phyloP scores from a whole-genome alignment of 345 rosid species.

The Eucalyptus marginata region DNA sequence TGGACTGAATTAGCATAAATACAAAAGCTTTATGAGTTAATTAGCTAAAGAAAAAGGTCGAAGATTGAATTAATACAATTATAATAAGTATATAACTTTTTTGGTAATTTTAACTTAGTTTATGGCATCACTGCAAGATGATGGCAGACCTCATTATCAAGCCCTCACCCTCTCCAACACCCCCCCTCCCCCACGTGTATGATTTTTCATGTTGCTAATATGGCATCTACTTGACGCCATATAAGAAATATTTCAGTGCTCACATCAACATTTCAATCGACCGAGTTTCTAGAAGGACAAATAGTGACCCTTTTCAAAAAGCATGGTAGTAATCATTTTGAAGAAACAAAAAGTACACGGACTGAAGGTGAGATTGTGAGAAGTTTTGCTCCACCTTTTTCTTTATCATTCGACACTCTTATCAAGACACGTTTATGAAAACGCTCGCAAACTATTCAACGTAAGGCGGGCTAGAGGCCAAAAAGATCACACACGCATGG shows the following conservation, averaged over 20 bases:
- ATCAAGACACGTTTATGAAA: neutral
- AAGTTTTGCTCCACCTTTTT: neutral
- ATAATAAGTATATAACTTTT: no score
- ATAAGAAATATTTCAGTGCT: neutral
- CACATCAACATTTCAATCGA: neutral
- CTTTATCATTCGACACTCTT: neutral
- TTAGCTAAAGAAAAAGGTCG: no score
- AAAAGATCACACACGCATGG: neutral
- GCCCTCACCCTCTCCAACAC: neutral
- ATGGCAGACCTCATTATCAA: neutral
- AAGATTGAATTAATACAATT: no score
- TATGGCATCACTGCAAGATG: neutral
- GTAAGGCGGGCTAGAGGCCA: neutral
- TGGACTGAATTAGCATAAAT: fast-evolving
- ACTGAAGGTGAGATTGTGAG: neutral
- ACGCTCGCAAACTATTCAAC: neutral
- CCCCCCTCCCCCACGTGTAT: neutral
- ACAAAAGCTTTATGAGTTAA: no score
- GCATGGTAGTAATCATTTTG: neutral
- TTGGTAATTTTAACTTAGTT: neutral
- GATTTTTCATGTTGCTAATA: neutral
- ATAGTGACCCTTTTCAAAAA: neutral
- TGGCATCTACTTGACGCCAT: neutral
- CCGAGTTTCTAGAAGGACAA: neutral
- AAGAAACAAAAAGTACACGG: neutral